Percentiles rank a stretch among this genome's conserved stretches.
Conservation (phyloP, 352 stramenopile species). For the Globisporangium ultimum region DNA sequence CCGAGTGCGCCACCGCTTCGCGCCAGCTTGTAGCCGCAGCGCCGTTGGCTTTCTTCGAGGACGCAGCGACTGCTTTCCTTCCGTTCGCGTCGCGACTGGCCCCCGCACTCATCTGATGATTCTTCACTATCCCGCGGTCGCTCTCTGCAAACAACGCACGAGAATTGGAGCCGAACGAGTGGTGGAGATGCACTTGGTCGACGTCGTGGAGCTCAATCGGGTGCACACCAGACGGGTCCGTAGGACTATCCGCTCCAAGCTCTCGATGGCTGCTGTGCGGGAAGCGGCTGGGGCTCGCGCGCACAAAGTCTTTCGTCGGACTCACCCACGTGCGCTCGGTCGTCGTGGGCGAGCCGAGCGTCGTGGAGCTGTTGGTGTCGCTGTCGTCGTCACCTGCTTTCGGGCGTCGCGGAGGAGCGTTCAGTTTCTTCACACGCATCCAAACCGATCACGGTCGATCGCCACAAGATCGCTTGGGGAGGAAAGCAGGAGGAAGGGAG, state of each 20-base stretch:
- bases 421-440: slow-evolving; percentile 82
- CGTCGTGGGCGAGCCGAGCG: slow-evolving; percentile 14
- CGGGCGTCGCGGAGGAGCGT: slow-evolving; percentile 43
- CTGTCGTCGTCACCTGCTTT: slow-evolving; percentile 59
- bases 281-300: slow-evolving; percentile 6
- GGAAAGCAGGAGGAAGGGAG: too few relatives aligned
- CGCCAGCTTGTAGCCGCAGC: slow-evolving; percentile 18
- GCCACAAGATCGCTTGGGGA: slow-evolving; percentile 6
- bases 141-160: neutral
- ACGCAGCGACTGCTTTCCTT: slow-evolving; percentile 1
- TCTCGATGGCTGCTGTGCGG: neutral
- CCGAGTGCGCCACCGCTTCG: slow-evolving; percentile 17
- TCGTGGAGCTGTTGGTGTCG: slow-evolving; percentile 2
- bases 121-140: slow-evolving; percentile 5
- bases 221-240: slow-evolving; percentile 34
- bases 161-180: slow-evolving; percentile 1
- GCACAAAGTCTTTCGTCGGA: slow-evolving; percentile 23
- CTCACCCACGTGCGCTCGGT: slow-evolving; percentile 35
- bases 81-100: neutral
- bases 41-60: slow-evolving; percentile 5
- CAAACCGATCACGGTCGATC: slow-evolving; percentile 14
- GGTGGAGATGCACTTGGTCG: neutral
- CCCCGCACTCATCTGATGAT: slow-evolving; percentile 1
- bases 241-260: slow-evolving; percentile 40
- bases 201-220: slow-evolving; percentile 14